phyloP scores from a whole-genome alignment of 2,329 filamentous ascomycete genomes.

The Cadophora gregata region DNA sequence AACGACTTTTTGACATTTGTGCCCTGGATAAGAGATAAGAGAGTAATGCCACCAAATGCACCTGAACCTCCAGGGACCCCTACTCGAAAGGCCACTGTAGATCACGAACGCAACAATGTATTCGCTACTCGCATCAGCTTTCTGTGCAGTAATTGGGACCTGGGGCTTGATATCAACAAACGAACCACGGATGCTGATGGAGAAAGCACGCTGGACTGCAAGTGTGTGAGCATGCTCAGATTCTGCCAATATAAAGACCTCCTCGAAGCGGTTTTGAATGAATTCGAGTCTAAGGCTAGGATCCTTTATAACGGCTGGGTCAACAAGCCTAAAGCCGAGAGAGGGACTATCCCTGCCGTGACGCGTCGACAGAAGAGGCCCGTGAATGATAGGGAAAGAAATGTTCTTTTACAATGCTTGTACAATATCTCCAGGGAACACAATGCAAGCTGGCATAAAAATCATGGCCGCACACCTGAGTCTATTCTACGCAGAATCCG shows the following conservation, averaged over 20 bases:
- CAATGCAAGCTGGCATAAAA: neutral
- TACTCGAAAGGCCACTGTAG: neutral
- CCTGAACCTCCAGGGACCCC: constrained; percentile 15
- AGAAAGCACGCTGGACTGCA: neutral
- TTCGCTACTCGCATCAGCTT: constrained; percentile 5
- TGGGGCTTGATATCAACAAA: constrained; percentile 6
- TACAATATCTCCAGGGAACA: constrained; percentile 7
- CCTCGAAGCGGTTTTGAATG: neutral
- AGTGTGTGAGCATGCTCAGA: constrained; percentile 8
- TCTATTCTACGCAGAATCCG: neutral
- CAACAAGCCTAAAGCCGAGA: constrained; percentile 31
- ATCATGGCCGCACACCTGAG: neutral
- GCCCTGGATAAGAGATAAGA: neutral
- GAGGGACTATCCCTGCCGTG: constrained; percentile 28
- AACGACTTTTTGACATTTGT: neutral
- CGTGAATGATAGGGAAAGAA: constrained; percentile 21
- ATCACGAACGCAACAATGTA: neutral
- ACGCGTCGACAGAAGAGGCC: constrained; percentile 24
- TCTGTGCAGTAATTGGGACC: constrained; percentile 13
- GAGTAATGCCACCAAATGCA: constrained; percentile 8
- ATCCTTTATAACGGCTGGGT: constrained; percentile 31
- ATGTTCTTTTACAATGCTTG: constrained; percentile 23
- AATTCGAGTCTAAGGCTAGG: constrained; percentile 25
- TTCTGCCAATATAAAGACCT: constrained; percentile 17
- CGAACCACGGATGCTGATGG: neutral